Conservation (phyloP, 176 grass and related monocot species). For the Carex parvula region DNA sequence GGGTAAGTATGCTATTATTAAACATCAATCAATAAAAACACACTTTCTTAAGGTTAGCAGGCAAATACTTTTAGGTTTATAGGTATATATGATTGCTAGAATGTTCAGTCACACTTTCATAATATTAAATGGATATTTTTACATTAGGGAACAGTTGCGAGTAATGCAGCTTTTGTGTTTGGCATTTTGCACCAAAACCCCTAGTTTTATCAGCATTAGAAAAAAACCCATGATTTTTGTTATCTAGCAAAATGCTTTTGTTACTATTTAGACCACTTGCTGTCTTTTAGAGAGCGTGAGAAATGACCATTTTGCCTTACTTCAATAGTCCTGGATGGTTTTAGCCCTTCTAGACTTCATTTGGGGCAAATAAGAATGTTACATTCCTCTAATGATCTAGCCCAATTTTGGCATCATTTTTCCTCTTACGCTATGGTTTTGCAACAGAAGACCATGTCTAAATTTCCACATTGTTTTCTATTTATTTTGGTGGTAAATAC, state of each 20-base stretch:
- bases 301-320: neutral
- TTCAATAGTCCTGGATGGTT: neutral
- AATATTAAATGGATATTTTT: neutral
- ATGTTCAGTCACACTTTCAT: neutral
- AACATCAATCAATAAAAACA: neutral
- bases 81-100: too few species aligned
- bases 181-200: neutral
- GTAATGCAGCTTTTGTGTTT: neutral
- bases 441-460: neutral
- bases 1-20: conserved; percentile 45
- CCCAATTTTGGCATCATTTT: neutral
- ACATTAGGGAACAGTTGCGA: neutral
- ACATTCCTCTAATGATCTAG: neutral
- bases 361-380: neutral
- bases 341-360: neutral
- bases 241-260: neutral
- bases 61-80: too few species aligned
- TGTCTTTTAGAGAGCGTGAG: neutral
- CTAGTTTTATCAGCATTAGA: neutral
- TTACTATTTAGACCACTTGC: neutral
- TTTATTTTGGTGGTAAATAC: conserved; percentile 25
- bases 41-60: neutral
- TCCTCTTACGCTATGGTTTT: neutral
- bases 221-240: neutral
- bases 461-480: neutral